phyloP scores from a whole-genome alignment of 306 rosid species.

The Rosa chinensis region DNA sequence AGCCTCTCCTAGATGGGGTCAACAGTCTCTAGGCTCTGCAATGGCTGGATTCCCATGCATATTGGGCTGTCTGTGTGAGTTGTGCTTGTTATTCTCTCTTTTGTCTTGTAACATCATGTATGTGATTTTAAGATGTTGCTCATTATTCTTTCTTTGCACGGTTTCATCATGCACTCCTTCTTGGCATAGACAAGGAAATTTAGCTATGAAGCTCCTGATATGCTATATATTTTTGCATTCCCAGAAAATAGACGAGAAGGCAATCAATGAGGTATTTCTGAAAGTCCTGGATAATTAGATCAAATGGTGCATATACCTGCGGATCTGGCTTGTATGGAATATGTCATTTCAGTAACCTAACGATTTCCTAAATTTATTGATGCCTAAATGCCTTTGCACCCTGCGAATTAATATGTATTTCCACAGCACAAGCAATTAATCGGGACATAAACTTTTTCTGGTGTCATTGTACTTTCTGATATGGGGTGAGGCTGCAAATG shows the following conservation, averaged over 20 bases:
- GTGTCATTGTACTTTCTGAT: conserved; percentile 86
- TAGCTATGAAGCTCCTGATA: background rate
- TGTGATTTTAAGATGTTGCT: background rate
- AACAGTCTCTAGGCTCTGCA: no score
- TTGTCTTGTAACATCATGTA: no score
- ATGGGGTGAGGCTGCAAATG: conserved; percentile 99
- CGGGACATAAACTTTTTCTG: conserved; percentile 83
- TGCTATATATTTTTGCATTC: conserved; percentile 15
- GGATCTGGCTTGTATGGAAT: conserved; percentile 78
- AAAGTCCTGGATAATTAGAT: conserved; percentile 91
- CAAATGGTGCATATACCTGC: conserved; percentile 89
- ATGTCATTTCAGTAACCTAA: conserved; percentile 54
- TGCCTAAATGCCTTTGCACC: conserved; percentile 11
- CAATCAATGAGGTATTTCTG: conserved; percentile 74
- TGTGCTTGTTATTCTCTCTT: no score
- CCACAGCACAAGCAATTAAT: conserved; percentile 81
- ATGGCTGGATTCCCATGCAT: no score
- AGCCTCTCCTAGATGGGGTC: no score
- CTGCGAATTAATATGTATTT: conserved; percentile 27
- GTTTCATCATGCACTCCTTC: background rate
- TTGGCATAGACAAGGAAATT: background rate
- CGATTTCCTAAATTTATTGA: conserved; percentile 25
- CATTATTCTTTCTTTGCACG: background rate
- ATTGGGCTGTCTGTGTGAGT: no score
- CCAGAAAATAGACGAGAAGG: conserved; percentile 93